A percentile compares a stretch with the other conserved stretches of the same genome.
Evolutionary conservation across 225 moss, liverwort and hornwort genomes (phyloP).

Genomic region (Rhytidiadelphus loreus): DNA sequence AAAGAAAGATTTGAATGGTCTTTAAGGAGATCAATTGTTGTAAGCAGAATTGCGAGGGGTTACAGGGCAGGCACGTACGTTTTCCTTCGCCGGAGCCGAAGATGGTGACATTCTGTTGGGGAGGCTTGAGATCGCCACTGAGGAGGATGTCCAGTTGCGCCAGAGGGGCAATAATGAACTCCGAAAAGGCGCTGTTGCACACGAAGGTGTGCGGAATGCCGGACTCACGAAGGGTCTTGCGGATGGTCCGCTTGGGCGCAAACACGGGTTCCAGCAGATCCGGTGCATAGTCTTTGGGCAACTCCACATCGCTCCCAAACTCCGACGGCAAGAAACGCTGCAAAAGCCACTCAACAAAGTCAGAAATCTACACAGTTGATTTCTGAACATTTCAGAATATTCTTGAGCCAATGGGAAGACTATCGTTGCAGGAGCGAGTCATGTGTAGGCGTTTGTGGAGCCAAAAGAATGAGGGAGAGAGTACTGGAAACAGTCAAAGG

Average conservation of each 20-base stretch:
- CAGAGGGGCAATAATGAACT: not conserved
- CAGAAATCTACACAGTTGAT: not conserved
- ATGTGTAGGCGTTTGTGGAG: not conserved
- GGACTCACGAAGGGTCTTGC: not conserved
- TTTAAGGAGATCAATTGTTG: not conserved
- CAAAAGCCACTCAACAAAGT: not conserved
- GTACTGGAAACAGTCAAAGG: not conserved
- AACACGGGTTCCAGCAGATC: not conserved
- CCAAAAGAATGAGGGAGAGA: not conserved
- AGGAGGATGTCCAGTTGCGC: not conserved
- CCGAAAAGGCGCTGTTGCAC: not conserved
- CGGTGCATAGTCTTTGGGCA: not conserved
- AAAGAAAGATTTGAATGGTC: not conserved
- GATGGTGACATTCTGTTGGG: constrained; percentile 3
- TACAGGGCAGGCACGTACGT: not conserved
- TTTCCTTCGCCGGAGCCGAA: not conserved
- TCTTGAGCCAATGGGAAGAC: not conserved
- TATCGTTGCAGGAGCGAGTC: not conserved
- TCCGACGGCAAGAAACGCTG: constrained; percentile 15
- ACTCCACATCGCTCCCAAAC: not conserved
- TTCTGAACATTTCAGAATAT: not conserved
- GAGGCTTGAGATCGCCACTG: not conserved
- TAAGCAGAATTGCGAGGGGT: not conserved
- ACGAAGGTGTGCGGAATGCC: not conserved
- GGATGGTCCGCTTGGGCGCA: not conserved